Conservation (phyloP, 2,329 filamentous ascomycete genomes). For the Emmonsiellopsis sp. region DNA sequence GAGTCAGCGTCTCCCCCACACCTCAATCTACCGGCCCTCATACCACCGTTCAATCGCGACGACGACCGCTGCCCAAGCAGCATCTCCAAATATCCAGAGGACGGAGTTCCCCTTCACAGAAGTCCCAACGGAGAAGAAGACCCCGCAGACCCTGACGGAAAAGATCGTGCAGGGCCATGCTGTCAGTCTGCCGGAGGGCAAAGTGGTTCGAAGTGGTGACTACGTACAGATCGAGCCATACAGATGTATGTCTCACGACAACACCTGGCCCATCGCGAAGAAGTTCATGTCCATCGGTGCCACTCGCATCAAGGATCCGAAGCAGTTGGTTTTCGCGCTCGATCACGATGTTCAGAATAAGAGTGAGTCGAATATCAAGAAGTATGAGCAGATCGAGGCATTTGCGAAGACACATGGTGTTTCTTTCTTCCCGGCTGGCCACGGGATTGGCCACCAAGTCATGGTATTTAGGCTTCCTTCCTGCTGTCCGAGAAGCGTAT, state of each 20-base stretch:
- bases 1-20: no score
- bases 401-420: conserved; percentile 74
- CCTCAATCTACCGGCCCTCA: no score
- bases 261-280: conserved; percentile 63
- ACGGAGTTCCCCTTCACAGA: no score
- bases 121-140: no score
- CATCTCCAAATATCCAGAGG: no score
- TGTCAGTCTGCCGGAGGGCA: conserved; percentile 64
- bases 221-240: conserved; percentile 69
- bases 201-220: conserved; percentile 69
- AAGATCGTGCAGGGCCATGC: conserved; percentile 84
- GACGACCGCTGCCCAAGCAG: no score
- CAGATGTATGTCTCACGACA: conserved; percentile 80
- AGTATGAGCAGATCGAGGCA: conserved; percentile 71
- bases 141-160: conserved; percentile 69
- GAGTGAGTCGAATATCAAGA: conserved; percentile 66
- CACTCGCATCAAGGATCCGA: conserved; percentile 58
- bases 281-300: conserved; percentile 83
- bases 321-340: conserved; percentile 72
- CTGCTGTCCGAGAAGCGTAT: conserved; percentile 24
- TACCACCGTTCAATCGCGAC: no score
- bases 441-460: conserved; percentile 83
- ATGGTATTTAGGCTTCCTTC: conserved; percentile 28
- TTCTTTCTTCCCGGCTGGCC: conserved; percentile 65
- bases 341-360: conserved; percentile 89